Evolutionary conservation across 2,329 filamentous ascomycete genomes (phyloP), one percentile per base, ranked within the genome.

Genomic region (Fusarium sp.): DNA sequence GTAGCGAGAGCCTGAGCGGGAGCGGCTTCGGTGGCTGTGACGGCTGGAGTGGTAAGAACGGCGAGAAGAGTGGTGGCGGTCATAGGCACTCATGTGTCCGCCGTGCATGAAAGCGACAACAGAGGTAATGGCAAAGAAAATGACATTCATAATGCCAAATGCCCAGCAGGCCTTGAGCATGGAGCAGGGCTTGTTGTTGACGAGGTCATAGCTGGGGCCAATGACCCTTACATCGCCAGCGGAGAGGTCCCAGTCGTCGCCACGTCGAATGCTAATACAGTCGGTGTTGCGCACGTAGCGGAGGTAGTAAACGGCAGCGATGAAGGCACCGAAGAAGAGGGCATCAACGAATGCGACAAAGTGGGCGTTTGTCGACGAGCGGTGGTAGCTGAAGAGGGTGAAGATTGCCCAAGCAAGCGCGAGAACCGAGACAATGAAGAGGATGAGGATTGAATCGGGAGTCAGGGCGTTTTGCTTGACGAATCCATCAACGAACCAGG

Each of bases 141-240:
- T 85, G 74, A 86, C 85, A 81, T 96, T 93, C 88, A 98, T 97
- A 81, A 98, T 98, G 54, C 90, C 94, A 75, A 98, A 91, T 6
- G 94, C 95, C 83, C 94, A 98, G 74, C 87, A 88, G 2, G 95
- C 92, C 88, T 98, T 98, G 79, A 97, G 89, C 94, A 98, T 96
- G 55, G 92, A 89, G 83, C 95, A 98, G 10, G 90, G 90, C 86
- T 95, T 95, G 82, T 93, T 87, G 41, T 91, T 82, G 59, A 87
- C 82, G 44, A 91, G 79, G 45, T 86, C 81, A 65, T 90, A 86
- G 57, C 83, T 83, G 53, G 86, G 86, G 39, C 88, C 81, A 35
- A 82, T 84, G 47, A 89, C 89, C 71, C 83, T 85, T 35, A 93
- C 89, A 18, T 88, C 84, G 18, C 92, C 92, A 47, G 95, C 85